Base-by-base conservation (phyloP, 306 rosid species). In the Vigna trinervia region DNA sequence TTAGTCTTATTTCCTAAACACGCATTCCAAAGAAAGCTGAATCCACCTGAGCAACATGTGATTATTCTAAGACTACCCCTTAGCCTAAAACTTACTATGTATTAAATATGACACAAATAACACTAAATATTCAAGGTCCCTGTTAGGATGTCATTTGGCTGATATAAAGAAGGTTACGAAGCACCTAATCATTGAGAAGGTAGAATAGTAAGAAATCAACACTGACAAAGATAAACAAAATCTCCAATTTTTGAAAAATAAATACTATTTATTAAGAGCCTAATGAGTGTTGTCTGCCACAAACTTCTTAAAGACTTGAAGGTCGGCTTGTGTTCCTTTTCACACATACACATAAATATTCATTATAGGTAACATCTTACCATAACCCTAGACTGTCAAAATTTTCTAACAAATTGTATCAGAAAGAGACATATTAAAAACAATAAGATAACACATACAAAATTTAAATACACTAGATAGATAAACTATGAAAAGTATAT, bases 371-470 rank as follows among this genome's bases (percentile, higher is more conserved):
- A 36, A 71, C 8, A 71, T 32, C 61, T 50, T 51, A 51, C 22
- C 20, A 51, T 51, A 51, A 2, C 20, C 57, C 8, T 57, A 14
- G 39, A 5, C 39, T 34, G 39, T 34, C 39, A 34, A 34, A 26
- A 26, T 34, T 34, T 5, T 23, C 19, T 14, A 38, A 41, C 36
- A 70, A 70, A 56, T 54, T 22, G 19, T 34, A 62, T 7, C 48
- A 46, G 14, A 36, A 62, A 58, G 30, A 74, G 47, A 59, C 11
- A 59, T 30, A 57, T 74, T 74, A 63, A 13, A 58, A 58, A 26
- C 28, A 28, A 30, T 12, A 74, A 72, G 26, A 26, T 9, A 9
- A 34, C 12, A 58, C 58, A 26, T 14, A 58, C 56, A 20, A 2
- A 13, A 23, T 51, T 32, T 68, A 19, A 69, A 56, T 46, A 46